phyloP scores from a whole-genome alignment of 805 yeast species.

The Saccharomycopsis fibuligera region DNA sequence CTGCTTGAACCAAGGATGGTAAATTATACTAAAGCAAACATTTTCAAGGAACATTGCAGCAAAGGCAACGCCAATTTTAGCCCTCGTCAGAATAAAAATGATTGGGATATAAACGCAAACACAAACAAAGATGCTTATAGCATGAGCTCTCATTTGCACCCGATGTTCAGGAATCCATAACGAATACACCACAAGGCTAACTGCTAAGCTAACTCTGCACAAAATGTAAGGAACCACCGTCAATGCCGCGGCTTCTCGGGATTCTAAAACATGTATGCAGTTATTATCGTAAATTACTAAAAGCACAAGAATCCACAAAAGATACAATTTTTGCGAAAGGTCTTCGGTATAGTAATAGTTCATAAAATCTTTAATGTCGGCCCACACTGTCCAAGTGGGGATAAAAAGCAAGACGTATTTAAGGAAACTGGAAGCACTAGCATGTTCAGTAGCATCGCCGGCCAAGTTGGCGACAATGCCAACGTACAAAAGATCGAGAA shows the following conservation, averaged over 20 bases:
- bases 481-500: slow-evolving; percentile 57
- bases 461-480: slow-evolving; percentile 59
- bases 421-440: slow-evolving; percentile 40
- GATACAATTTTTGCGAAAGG: slow-evolving; percentile 44
- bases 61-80: slow-evolving; percentile 40
- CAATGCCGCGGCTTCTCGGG: slow-evolving; percentile 34
- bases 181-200: slow-evolving; percentile 32
- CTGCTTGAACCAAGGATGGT: slow-evolving; percentile 42
- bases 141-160: slow-evolving; percentile 41
- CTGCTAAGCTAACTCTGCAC: slow-evolving; percentile 33
- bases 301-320: slow-evolving; percentile 46
- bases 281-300: slow-evolving; percentile 48
- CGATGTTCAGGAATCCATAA: slow-evolving; percentile 43
- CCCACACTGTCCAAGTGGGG: slow-evolving; percentile 62
- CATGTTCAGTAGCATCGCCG: slow-evolving; percentile 42
- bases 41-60: slow-evolving; percentile 39
- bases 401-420: slow-evolving; percentile 45
- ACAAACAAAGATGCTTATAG: slow-evolving; percentile 29
- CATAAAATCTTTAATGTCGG: slow-evolving; percentile 57
- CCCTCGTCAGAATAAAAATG: slow-evolving; percentile 40
- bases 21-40: slow-evolving; percentile 30
- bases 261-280: slow-evolving; percentile 34
- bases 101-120: slow-evolving; percentile 45
- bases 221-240: slow-evolving; percentile 34
- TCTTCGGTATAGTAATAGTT: slow-evolving; percentile 60